Evolutionary conservation across 208 protist genomes (phyloP).

Genomic region (Herpetomonas tarakana): DNA sequence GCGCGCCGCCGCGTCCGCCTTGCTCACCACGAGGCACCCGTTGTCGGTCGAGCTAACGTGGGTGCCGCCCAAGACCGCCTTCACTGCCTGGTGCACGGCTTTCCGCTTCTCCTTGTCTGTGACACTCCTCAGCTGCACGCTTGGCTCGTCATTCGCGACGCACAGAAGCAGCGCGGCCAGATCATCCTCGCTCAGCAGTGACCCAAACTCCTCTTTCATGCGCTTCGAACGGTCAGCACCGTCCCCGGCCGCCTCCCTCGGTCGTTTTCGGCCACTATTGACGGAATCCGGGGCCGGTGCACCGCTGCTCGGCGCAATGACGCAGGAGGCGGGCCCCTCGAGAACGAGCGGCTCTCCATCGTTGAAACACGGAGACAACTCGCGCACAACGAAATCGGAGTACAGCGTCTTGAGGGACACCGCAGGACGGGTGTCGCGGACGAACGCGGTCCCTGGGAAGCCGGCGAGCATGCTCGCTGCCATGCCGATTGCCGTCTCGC

Average conservation of each 20-base stretch:
- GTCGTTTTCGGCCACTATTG: not conserved
- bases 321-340: conserved; percentile 14
- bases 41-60: conserved; percentile 72
- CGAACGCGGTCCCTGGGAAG: not conserved
- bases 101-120: conserved; percentile 57
- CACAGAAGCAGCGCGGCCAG: conserved; percentile 31
- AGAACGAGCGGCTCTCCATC: conserved; percentile 59
- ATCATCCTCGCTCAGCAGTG: conserved; percentile 41
- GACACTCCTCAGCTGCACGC: conserved; percentile 30
- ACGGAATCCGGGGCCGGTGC: too few species aligned
- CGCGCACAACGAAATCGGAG: conserved; percentile 88
- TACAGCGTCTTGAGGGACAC: conserved; percentile 80
- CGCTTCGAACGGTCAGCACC: not conserved
- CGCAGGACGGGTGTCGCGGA: conserved; percentile 14
- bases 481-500: conserved; percentile 67
- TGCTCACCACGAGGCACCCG: conserved; percentile 46
- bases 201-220: not conserved
- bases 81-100: conserved; percentile 57
- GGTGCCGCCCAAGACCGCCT: conserved; percentile 37
- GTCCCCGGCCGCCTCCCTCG: not conserved
- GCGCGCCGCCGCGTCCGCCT: conserved; percentile 54
- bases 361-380: conserved; percentile 59
- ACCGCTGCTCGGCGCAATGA: conserved; percentile 1
- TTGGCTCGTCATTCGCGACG: conserved; percentile 19
- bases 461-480: not conserved